Evolutionary conservation across 2,329 filamentous ascomycete genomes (phyloP).

Genomic region (Fusarium caatingaense): DNA sequence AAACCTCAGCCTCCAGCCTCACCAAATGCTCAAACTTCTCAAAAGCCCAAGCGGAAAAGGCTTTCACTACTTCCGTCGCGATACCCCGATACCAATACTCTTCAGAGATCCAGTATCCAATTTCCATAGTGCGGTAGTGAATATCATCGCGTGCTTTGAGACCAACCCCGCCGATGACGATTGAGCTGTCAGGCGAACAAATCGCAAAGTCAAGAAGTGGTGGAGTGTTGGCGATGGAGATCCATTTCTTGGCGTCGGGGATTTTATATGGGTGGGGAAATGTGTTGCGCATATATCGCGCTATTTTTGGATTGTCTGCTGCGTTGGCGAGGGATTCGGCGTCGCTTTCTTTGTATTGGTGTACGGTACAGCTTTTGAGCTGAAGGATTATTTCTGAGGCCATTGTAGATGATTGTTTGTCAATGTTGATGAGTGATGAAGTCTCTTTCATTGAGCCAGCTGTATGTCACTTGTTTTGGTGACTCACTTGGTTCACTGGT

Average conservation of each 20-base stretch:
- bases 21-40: neutral
- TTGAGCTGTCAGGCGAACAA: rapidly evolving
- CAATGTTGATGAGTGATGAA: neutral
- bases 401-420: neutral
- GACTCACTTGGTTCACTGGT: too few relatives aligned
- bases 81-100: neutral
- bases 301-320: constrained; percentile 2
- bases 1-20: constrained; percentile 2
- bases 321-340: neutral
- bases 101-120: constrained; percentile 4
- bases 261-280: neutral
- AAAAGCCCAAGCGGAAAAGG: neutral
- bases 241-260: neutral
- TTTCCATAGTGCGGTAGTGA: constrained; percentile 7
- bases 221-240: neutral
- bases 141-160: constrained; percentile 2
- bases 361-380: neutral
- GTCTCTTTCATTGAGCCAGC: neutral
- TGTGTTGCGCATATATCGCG: neutral
- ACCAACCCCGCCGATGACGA: neutral
- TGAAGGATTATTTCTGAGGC: neutral
- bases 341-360: neutral
- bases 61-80: neutral
- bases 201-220: neutral
- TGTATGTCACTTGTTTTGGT: too few relatives aligned